Evolutionary conservation across 768 basidiomycete genomes (phyloP).

Genomic region (Chlorophyllum brunneum): DNA sequence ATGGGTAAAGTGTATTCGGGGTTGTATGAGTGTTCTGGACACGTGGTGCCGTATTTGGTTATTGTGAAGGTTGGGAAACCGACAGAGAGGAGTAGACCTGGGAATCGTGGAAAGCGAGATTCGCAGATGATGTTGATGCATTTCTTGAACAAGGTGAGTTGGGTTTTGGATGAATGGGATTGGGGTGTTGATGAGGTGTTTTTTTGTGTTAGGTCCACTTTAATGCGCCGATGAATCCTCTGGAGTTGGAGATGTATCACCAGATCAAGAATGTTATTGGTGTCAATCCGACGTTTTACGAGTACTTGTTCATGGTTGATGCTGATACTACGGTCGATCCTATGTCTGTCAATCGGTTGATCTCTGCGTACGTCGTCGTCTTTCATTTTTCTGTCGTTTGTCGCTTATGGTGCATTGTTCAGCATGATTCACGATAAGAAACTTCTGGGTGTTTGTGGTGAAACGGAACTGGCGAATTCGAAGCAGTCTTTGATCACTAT

Average conservation of each 20-base stretch:
- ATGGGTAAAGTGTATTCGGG: constrained; percentile 99
- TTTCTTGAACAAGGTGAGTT: constrained; percentile 88
- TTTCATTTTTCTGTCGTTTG: background rate
- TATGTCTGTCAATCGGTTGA: constrained; percentile 81
- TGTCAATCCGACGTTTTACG: constrained; percentile 98
- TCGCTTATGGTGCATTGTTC: constrained; percentile 5
- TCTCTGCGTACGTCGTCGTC: constrained; percentile 74
- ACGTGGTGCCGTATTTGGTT: constrained; percentile 93
- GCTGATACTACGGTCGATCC: constrained; percentile 94
- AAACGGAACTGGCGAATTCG: constrained; percentile 88
- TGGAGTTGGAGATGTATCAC: constrained; percentile 98
- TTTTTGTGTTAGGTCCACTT: constrained; percentile 75
- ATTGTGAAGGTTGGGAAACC: constrained; percentile 95
- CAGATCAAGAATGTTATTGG: constrained; percentile 99
- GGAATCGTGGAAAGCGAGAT: constrained; percentile 98
- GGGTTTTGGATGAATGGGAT: background rate
- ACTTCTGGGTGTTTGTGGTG: constrained; percentile 91
- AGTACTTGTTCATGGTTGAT: constrained; percentile 90
- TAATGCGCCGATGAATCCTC: constrained; percentile 91
- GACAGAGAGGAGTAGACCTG: constrained; percentile 87
- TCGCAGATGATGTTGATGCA: constrained; percentile 96
- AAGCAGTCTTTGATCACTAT: constrained; percentile 95
- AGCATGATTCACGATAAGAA: constrained; percentile 98
- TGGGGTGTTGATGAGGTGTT: constrained; percentile 11
- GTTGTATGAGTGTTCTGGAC: constrained; percentile 88